Conservation (phyloP, 2,329 filamentous ascomycete species). For the Beauveria bassiana region DNA sequence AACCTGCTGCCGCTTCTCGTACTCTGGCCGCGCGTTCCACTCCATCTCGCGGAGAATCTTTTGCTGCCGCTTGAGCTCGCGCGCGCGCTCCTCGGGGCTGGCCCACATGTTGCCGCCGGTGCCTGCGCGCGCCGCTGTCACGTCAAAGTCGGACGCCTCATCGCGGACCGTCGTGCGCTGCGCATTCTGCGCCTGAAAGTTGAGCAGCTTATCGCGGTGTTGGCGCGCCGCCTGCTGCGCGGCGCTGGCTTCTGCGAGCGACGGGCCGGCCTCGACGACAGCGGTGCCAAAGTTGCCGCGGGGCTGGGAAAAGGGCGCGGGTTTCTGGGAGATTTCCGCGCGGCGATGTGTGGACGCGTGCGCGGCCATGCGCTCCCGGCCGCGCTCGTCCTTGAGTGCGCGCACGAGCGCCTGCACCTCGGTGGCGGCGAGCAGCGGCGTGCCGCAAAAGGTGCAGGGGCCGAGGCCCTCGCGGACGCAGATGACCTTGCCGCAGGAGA, state of each 20-base stretch:
- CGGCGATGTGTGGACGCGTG: constrained; percentile 65
- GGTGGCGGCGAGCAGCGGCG: constrained; percentile 59
- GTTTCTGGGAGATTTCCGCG: constrained; percentile 55
- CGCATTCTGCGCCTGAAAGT: constrained; percentile 80
- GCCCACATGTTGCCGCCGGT: constrained; percentile 62
- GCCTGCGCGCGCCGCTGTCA: constrained; percentile 36
- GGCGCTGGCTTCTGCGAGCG: constrained; percentile 49
- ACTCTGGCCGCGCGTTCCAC: constrained; percentile 77
- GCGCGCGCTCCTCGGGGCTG: constrained; percentile 70
- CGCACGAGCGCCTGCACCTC: constrained; percentile 83
- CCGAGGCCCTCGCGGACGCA: constrained; percentile 91
- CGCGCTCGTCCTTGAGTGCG: constrained; percentile 76
- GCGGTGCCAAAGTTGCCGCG: constrained; percentile 22
- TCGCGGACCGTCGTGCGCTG: constrained; percentile 77
- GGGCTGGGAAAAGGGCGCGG: constrained; percentile 50
- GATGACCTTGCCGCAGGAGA: constrained; percentile 88
- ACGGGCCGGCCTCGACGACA: constrained; percentile 23
- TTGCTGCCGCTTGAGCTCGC: constrained; percentile 79
- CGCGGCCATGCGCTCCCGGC: constrained; percentile 74
- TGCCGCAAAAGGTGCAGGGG: constrained; percentile 84
- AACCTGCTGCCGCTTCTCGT: constrained; percentile 79
- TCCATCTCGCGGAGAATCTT: constrained; percentile 77
- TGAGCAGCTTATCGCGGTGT: constrained; percentile 73
- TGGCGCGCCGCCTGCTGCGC: constrained; percentile 54
- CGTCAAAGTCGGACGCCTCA: constrained; percentile 63